Evolutionary conservation across 306 rosid genomes (phyloP), one percentile per base, ranked within the genome.

Genomic region (Dalbergia oliveri): DNA sequence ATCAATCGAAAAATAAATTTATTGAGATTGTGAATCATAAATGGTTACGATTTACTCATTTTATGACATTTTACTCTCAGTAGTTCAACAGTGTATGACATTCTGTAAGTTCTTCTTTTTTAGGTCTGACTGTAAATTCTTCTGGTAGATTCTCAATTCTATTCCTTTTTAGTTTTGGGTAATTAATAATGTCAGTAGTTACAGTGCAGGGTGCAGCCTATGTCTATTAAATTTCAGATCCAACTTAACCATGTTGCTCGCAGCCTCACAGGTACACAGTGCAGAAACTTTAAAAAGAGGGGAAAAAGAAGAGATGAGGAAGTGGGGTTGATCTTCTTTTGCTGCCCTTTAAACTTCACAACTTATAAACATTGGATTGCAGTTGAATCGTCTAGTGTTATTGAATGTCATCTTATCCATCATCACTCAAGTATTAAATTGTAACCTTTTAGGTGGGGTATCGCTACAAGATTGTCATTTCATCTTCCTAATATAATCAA

Each of bases 141-240:
- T 63, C 77, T 69, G 54, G 44, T 15, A 21, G 44, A 18, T 13
- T 73, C 59, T 69, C 41, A 18, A 64, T 79, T 79, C 73, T 64
- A 57, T 79, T 70, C 73, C 69, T 18, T 76, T 69, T 50, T 26
- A 18, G 61, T 70, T 57, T 41, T 63, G 21, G 18, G 54, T 56
- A 47, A 51, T 69, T 78, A 79, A 31, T 26, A 57, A 16, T 68
- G 72, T 78, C 58, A 69, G 81, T 66, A 6, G 69, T 72, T 77
- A 77, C 4, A n/a, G 31, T 18, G 63, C 85, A 76, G 41, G 56
- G 16, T 31, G 50, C 66, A 56, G 19, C 43, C 44, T 3, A 53
- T 81, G 78, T 60, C 15, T 33, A 73, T 61, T 85, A 54, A 77
- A 68, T 81, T 85, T 81, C 74, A 59, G 68, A 80, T 72, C 87